Conservation (phyloP, 305 asterid genomes). For the Fraxinus ornus region DNA sequence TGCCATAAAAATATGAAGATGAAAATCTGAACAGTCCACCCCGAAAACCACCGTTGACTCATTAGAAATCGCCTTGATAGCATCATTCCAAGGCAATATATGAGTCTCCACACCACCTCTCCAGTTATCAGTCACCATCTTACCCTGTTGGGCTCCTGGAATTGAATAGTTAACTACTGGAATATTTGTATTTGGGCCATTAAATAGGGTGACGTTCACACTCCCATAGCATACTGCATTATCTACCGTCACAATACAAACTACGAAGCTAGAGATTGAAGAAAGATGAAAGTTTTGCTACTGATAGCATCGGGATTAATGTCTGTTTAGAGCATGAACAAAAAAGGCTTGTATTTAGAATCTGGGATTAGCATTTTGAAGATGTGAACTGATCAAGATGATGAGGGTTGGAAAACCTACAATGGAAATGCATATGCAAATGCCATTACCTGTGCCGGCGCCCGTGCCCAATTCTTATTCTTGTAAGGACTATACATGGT, state of each 20-base stretch:
- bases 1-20: no score
- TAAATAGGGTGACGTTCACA: constrained; percentile 28
- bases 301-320: background rate
- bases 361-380: background rate
- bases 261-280: constrained; percentile 33
- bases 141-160: constrained; percentile 31
- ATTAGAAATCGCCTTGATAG: constrained; percentile 14
- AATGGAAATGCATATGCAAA: background rate
- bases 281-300: constrained; percentile 20
- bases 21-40: background rate
- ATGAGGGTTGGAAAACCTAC: background rate
- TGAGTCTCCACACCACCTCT: constrained; percentile 6
- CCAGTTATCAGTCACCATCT: constrained; percentile 4
- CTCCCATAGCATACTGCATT: constrained; percentile 28
- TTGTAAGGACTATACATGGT: background rate
- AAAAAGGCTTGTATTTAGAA: background rate
- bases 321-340: background rate
- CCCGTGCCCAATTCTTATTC: background rate
- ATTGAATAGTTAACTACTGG: constrained; percentile 27
- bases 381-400: background rate
- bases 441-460: background rate
- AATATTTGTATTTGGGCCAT: constrained; percentile 25
- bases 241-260: constrained; percentile 30
- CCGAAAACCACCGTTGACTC: constrained; percentile 17
- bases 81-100: constrained; percentile 25